These are phyloP conservation scores for Trypanosoma grayi DNA, from an alignment of 208 protist species.

Conservation along the genomic window DNA sequence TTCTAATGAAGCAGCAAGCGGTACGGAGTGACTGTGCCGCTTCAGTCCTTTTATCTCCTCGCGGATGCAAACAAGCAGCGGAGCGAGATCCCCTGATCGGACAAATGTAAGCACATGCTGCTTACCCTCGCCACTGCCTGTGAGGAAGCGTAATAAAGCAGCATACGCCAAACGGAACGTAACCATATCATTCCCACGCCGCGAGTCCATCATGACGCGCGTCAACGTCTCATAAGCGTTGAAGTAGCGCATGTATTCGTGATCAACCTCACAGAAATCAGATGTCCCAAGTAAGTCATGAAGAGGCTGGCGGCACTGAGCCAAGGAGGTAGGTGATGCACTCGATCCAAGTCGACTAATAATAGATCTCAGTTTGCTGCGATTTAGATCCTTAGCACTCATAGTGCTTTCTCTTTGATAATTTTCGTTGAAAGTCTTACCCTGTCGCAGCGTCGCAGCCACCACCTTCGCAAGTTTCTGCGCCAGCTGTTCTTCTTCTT, in stretches of 20 bases:
- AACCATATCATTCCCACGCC: constrained; percentile 46
- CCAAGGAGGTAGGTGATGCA: constrained; percentile 21
- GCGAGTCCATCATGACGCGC: constrained; percentile 52
- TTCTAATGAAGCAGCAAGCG: constrained; percentile 40
- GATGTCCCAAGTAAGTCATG: constrained; percentile 47
- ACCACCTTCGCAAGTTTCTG: constrained; percentile 48
- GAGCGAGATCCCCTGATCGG: constrained; percentile 45
- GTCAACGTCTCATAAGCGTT: constrained; percentile 61
- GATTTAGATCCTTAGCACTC: constrained; percentile 67
- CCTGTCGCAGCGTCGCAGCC: constrained; percentile 43
- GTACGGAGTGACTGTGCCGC: constrained; percentile 32
- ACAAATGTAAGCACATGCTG: constrained; percentile 67
- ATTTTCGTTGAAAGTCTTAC: constrained; percentile 62
- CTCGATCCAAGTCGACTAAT: constrained; percentile 50
- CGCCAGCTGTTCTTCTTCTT: constrained; percentile 63
- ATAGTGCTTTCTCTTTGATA: constrained; percentile 72
- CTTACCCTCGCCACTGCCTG: constrained; percentile 46
- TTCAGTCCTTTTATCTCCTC: constrained; percentile 58
- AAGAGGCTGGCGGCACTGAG: constrained; percentile 61
- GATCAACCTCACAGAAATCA: constrained; percentile 50
- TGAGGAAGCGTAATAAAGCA: constrained; percentile 44
- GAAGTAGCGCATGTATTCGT: constrained; percentile 83
- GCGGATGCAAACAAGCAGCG: constrained; percentile 42
- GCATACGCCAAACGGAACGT: constrained; percentile 41
- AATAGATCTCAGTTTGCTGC: constrained; percentile 56